These are phyloP conservation scores for Fusarium anguioides DNA, from an alignment of 2,329 filamentous ascomycete species.

Conservation along the genomic window DNA sequence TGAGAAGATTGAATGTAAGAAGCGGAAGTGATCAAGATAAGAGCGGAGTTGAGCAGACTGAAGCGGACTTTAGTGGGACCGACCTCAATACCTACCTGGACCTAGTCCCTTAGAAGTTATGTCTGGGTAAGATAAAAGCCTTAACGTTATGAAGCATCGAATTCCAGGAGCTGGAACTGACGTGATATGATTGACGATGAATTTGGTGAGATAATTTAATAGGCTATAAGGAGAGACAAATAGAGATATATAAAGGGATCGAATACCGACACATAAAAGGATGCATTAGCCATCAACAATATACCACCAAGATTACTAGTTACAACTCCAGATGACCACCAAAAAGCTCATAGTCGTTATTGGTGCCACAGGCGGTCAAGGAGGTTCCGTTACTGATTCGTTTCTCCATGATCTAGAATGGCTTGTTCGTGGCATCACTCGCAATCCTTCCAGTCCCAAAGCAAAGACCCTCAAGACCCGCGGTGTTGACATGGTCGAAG, in stretches of 20 bases:
- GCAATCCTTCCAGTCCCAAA: conserved; percentile 4
- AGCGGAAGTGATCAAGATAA: background rate
- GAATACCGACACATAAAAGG: background rate
- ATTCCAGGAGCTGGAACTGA: background rate
- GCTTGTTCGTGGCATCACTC: conserved; percentile 11
- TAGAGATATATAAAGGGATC: background rate
- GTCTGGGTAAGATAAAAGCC: too few species aligned
- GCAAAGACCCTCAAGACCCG: background rate
- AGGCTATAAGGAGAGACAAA: background rate
- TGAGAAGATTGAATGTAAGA: background rate
- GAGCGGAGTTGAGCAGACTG: background rate
- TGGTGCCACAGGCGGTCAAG: conserved; percentile 11
- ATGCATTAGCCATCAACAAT: background rate
- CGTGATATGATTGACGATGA: too few species aligned
- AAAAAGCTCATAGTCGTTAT: conserved; percentile 5
- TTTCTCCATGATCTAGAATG: conserved; percentile 6
- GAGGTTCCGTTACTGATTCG: conserved; percentile 1
- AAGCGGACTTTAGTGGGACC: background rate
- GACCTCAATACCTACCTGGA: too few species aligned
- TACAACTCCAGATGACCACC: background rate
- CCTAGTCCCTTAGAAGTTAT: too few species aligned
- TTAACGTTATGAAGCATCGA: background rate
- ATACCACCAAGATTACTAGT: background rate
- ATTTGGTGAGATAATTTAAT: background rate
- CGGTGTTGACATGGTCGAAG: conserved; percentile 7